phyloP scores from a whole-genome alignment of 1,284 basidiomycete genomes.

The Marasmius fiardii region DNA sequence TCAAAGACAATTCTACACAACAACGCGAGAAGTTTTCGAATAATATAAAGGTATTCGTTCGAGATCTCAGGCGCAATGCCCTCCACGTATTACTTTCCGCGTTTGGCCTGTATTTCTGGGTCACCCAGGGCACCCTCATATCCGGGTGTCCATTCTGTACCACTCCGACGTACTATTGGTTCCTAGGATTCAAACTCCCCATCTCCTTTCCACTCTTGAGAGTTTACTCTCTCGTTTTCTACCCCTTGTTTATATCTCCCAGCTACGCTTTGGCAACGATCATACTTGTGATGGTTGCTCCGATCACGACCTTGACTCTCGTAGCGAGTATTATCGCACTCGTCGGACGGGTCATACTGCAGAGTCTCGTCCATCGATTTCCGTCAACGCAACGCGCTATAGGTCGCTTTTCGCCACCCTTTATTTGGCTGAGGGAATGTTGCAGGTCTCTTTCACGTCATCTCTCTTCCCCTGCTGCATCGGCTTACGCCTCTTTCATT shows the following conservation, averaged over 20 bases:
- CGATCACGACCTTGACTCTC: too few species aligned
- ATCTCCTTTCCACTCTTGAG: neutral
- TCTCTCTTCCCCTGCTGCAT: neutral
- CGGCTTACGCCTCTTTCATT: too few species aligned
- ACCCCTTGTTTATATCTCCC: neutral
- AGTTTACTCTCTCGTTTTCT: neutral
- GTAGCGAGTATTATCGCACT: too few species aligned
- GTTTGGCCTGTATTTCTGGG: neutral
- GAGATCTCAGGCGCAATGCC: neutral
- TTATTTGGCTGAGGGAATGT: too few species aligned
- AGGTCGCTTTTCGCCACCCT: too few species aligned
- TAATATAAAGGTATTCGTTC: neutral
- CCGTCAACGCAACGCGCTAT: too few species aligned
- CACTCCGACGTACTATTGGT: neutral
- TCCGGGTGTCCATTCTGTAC: neutral
- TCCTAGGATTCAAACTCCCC: neutral
- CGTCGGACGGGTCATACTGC: too few species aligned
- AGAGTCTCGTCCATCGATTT: too few species aligned
- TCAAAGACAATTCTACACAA: neutral
- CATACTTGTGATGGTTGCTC: too few species aligned
- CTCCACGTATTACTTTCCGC: neutral
- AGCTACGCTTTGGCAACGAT: neutral
- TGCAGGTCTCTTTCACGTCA: neutral
- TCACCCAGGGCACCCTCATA: neutral
- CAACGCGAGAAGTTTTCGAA: neutral